Evolutionary conservation across 176 grass and related monocot genomes (phyloP).

Genomic region (Olyra latifolia): DNA sequence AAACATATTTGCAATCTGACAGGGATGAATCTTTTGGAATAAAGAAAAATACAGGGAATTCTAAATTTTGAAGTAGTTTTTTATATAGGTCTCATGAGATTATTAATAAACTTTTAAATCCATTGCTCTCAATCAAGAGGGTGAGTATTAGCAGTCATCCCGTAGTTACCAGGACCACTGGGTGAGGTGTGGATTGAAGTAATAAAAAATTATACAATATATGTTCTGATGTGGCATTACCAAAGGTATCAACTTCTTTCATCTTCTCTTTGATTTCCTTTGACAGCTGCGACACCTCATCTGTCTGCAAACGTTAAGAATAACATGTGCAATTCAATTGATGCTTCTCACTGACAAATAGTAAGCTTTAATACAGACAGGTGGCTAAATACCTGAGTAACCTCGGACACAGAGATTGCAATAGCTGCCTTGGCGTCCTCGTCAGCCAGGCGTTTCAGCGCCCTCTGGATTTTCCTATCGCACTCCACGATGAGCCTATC

Average conservation of each 20-base stretch:
- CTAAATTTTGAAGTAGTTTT: not conserved
- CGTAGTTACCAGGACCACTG: not conserved
- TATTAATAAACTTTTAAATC: not conserved
- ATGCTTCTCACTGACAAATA: not conserved
- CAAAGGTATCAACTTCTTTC: constrained; percentile 76
- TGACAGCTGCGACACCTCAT: constrained; percentile 71
- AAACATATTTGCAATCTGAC: not conserved
- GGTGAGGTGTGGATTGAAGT: not conserved
- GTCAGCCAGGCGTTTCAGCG: constrained; percentile 74
- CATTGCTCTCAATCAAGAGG: not conserved
- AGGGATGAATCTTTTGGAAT: not conserved
- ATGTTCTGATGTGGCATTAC: constrained; percentile 42
- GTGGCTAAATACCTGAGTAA: constrained; percentile 67
- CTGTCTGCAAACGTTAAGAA: constrained; percentile 49
- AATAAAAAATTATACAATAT: not conserved
- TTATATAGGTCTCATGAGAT: not conserved
- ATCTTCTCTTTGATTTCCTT: constrained; percentile 93
- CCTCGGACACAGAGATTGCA: constrained; percentile 90
- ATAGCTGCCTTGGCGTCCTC: constrained; percentile 95
- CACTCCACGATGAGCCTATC: constrained; percentile 96
- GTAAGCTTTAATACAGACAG: not conserved
- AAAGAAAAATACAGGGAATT: not conserved
- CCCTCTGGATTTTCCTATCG: constrained; percentile 97
- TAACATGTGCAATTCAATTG: not conserved
- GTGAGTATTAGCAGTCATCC: not conserved